Percentiles rank a stretch among this genome's conserved stretches.
Evolutionary conservation across 176 grass and related monocot genomes (phyloP).

Genomic region (Miscanthus lutarioriparius): DNA sequence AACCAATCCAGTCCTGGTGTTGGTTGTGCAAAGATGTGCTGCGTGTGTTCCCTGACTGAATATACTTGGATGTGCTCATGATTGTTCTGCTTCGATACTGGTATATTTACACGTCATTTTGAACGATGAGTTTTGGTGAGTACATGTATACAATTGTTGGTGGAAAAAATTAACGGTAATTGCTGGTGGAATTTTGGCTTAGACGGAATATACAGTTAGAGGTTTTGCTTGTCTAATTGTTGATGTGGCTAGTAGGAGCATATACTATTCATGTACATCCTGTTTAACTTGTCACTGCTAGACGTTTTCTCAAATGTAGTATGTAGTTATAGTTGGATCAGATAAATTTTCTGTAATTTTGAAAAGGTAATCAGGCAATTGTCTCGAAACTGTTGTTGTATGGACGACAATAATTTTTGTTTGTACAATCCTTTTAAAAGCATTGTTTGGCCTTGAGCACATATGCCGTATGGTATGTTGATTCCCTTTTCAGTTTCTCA

Average conservation of each 20-base stretch:
- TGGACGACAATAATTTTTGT: neutral
- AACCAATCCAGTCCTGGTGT: slow-evolving; percentile 5
- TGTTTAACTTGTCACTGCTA: neutral
- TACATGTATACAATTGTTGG: slow-evolving; percentile 32
- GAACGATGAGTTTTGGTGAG: slow-evolving; percentile 20
- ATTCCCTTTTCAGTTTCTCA: neutral
- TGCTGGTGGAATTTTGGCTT: slow-evolving; percentile 5
- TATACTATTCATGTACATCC: slow-evolving; percentile 34
- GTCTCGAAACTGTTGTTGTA: slow-evolving; percentile 6
- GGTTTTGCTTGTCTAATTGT: slow-evolving; percentile 9
- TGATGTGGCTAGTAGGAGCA: slow-evolving; percentile 29
- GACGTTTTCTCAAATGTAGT: neutral
- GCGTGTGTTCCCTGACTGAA: slow-evolving; percentile 19
- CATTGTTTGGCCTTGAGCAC: neutral
- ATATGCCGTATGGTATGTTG: neutral
- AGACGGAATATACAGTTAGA: neutral
- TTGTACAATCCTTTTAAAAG: neutral
- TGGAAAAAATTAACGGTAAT: slow-evolving; percentile 3
- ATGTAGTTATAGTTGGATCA: slow-evolving; percentile 12
- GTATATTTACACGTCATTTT: slow-evolving; percentile 3
- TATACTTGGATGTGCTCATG: slow-evolving; percentile 12
- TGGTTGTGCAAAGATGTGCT: slow-evolving; percentile 1
- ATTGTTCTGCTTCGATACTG: neutral
- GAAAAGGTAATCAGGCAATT: neutral
- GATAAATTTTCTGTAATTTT: neutral